Evolutionary conservation across 1,139 yeast genomes (phyloP), one percentile per base, ranked within the genome.

Genomic region (Yamadazyma blattariae): DNA sequence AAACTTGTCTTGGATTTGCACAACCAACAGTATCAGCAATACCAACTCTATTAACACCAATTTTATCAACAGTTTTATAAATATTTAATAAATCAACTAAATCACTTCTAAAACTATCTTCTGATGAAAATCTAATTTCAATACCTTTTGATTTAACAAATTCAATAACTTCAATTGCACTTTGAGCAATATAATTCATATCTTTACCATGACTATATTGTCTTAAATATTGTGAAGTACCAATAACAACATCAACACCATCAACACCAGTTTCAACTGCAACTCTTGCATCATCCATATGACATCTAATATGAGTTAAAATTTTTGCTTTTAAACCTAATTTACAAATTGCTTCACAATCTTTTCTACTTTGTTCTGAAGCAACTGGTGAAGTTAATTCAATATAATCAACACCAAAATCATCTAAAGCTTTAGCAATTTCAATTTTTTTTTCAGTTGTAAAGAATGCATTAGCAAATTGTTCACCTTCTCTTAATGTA

Each of bases 11-110:
- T 56, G 98, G 98, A 72, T 90, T 92, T 45, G 98, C 98, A 63
- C 97, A 87, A 34, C 98, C 98, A 43, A 92, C 97, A 32, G 98
- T 92, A 66, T 92, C 98, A 45, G 98, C 97, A 68, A 92, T 92
- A 74, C 98, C 98, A 37, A 92, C 97, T 69, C 98, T 83, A 74
- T 92, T 89, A 39, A 92, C 97, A 56, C 98, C 98, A 51, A 92
- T 89, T 74, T 89, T 87, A 71, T 87, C 95, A 45, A 92, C 98
- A 22, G 97, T 89, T 67, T 92, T 85, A 73, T 92, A 92, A 54
- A 92, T 92, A 71, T 92, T 90, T 52, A 92, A 77, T 59, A 92
- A 74, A 59, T 92, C 98, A 39, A 92, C 97, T 48, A 92, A 79
- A 63, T 92, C 98, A 31, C 96, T 86, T 72, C 98, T 83, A 77